Evolutionary conservation across 1,284 basidiomycete species (phyloP).

Genomic region (Hypsizygus ulmarius): DNA sequence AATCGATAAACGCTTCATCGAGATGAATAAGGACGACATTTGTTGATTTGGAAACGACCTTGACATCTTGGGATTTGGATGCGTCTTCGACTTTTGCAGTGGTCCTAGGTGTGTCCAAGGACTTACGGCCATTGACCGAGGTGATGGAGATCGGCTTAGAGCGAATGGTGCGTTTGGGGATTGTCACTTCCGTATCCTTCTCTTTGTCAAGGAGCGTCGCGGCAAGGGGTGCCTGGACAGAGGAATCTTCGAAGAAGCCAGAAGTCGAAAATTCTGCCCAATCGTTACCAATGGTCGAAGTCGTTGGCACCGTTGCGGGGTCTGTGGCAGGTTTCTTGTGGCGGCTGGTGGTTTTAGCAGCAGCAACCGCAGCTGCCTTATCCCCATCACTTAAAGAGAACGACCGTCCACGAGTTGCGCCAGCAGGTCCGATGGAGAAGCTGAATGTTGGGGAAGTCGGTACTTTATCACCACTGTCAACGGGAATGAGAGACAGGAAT

Average conservation of each 20-base stretch:
- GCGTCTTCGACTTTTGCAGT: constrained; percentile 10
- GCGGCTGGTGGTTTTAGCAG: constrained; percentile 22
- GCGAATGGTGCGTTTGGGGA: constrained; percentile 32
- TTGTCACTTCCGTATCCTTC: constrained; percentile 58
- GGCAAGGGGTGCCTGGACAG: constrained; percentile 46
- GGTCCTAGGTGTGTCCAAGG: constrained; percentile 15
- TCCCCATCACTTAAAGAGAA: constrained; percentile 30
- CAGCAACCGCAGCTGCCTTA: constrained; percentile 18
- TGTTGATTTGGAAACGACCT: constrained; percentile 39
- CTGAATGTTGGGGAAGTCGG: constrained; percentile 32
- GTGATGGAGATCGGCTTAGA: constrained; percentile 20
- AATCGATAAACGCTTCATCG: constrained; percentile 77
- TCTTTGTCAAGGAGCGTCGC: constrained; percentile 57
- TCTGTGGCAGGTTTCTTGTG: constrained; percentile 19
- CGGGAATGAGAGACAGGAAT: constrained; percentile 47
- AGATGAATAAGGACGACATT: constrained; percentile 51
- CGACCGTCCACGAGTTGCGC: constrained; percentile 24
- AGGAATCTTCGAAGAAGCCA: constrained; percentile 54
- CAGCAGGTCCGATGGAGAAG: constrained; percentile 20
- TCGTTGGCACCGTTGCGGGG: constrained; percentile 15
- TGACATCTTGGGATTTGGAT: constrained; percentile 13
- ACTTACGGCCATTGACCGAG: constrained; percentile 21
- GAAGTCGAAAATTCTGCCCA: constrained; percentile 59
- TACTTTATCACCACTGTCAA: constrained; percentile 21
- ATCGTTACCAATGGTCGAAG: constrained; percentile 35